Evolutionary conservation across 2,329 filamentous ascomycete genomes (phyloP).

Genomic region (Eutypa lata): DNA sequence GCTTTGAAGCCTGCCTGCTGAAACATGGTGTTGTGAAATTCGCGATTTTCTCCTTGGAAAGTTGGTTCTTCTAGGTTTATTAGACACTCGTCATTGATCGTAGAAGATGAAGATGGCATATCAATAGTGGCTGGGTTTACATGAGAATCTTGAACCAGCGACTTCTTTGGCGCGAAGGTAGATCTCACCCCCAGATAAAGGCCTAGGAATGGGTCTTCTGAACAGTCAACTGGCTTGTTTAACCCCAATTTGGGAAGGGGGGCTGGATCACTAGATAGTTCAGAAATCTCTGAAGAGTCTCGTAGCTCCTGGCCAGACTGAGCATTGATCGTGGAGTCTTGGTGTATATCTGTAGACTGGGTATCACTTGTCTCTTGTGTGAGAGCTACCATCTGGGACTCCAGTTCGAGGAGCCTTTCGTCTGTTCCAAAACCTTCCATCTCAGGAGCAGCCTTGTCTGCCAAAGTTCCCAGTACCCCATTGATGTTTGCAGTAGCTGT

Average conservation of each 20-base stretch:
- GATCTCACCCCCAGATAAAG: conserved; percentile 2
- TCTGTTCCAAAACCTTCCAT: background rate
- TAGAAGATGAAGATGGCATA: background rate
- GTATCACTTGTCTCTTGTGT: no score
- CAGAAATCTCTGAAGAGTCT: no score
- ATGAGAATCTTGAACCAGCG: background rate
- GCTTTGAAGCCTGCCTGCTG: conserved; percentile 13
- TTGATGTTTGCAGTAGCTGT: background rate
- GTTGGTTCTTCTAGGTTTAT: background rate
- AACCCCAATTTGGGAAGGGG: background rate
- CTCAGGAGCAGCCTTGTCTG: background rate
- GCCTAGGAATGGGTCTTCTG: background rate
- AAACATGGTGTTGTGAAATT: conserved; percentile 12
- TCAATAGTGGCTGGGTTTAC: background rate
- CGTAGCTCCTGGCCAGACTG: background rate
- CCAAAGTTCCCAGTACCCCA: background rate
- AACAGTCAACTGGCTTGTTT: background rate
- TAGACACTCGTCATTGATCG: background rate
- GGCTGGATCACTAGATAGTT: background rate
- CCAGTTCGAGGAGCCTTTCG: no score
- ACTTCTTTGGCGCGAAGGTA: background rate
- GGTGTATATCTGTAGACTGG: background rate
- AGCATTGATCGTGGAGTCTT: background rate
- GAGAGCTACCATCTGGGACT: no score
- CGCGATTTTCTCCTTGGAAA: conserved; percentile 3